These are phyloP conservation scores for Sparassis latifolia DNA, from an alignment of 1,284 basidiomycete genomes.

Conservation along the genomic window DNA sequence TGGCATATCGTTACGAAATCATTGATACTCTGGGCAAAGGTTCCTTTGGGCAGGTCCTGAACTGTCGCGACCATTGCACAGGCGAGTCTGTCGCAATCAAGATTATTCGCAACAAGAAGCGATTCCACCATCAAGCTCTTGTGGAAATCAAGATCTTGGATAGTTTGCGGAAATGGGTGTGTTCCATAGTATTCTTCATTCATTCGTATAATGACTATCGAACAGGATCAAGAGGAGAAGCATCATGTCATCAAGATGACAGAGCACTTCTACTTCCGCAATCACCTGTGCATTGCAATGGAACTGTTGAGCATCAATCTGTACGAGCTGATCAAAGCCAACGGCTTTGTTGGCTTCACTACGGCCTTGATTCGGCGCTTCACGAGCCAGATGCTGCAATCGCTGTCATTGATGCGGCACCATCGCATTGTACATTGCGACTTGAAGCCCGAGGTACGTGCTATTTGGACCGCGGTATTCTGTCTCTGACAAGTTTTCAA, in stretches of 20 bases:
- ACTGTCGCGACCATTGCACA: slow-evolving; percentile 95
- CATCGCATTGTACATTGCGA: slow-evolving; percentile 99
- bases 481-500: slow-evolving; percentile 8
- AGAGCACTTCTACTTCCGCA: slow-evolving; percentile 97
- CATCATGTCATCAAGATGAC: slow-evolving; percentile 98
- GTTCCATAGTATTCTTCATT: slow-evolving; percentile 18
- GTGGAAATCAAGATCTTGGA: slow-evolving; percentile 99
- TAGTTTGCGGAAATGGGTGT: slow-evolving; percentile 92
- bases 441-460: slow-evolving; percentile 88
- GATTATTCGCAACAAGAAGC: slow-evolving; percentile 99
- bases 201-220: slow-evolving; percentile 1
- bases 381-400: slow-evolving; percentile 91
- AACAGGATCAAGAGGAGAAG: slow-evolving; percentile 90
- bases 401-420: slow-evolving; percentile 88
- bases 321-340: slow-evolving; percentile 99
- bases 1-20: slow-evolving; percentile 95
- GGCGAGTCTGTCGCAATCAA: slow-evolving; percentile 97
- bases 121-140: slow-evolving; percentile 97
- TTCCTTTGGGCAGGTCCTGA: slow-evolving; percentile 96
- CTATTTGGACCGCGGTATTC: background rate
- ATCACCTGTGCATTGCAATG: slow-evolving; percentile 97
- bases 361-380: slow-evolving; percentile 93
- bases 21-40: slow-evolving; percentile 93
- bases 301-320: slow-evolving; percentile 97
- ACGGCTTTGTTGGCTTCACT: slow-evolving; percentile 95